Evolutionary conservation across 192 early-diverging fungal species (phyloP), one percentile per base, ranked within the genome.

Genomic region (Linnemannia elongata): DNA sequence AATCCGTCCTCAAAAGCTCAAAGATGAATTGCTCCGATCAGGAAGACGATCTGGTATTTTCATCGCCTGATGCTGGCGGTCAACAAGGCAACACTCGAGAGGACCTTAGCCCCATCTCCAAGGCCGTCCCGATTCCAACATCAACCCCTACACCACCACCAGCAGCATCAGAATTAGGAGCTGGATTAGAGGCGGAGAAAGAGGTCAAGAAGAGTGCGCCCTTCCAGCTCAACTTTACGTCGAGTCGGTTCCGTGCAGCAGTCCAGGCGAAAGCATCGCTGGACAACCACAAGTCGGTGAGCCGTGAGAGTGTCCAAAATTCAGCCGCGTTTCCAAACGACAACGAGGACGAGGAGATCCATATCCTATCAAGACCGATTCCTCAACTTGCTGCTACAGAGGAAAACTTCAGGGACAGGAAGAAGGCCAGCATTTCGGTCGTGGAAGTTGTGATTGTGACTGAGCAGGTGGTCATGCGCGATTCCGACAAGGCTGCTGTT

Each of bases 221-320:
- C 30, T 82, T 82, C 47, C 72, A 52, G n/a, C 80, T 86, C 63
- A 81, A 80, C 55, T 87, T 87, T 42, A 87, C 85, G 20, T 87
- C 85, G 6, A 66, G 74, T n/a, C 71, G 85, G 30, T 87, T 87
- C 76, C 49, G 66, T 44, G 85, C 45, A 15, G 80, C 72, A 2
- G 79, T 87, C 17, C 70, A 81, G 57, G 76, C 47, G 18, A 52
- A 47, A 12, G 52, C 74, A 6, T 74, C 75, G 8, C 17, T 74
- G 4, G 76, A 82, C 15, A 82, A 55, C 27, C 8, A 15, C n/a
- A 66, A 66, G 60, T 66, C 60, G 30, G 24, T 3, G 0, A 33
- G 27, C 12, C 27, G 3, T 15, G 60, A 66, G 12, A 66, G 30
- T 33, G 60, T 66, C 10, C 30, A 33, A 66, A 33, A 66, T 10